Base-by-base conservation (phyloP, 1,139 yeast genomes). In the Kodamaea plutei region DNA sequence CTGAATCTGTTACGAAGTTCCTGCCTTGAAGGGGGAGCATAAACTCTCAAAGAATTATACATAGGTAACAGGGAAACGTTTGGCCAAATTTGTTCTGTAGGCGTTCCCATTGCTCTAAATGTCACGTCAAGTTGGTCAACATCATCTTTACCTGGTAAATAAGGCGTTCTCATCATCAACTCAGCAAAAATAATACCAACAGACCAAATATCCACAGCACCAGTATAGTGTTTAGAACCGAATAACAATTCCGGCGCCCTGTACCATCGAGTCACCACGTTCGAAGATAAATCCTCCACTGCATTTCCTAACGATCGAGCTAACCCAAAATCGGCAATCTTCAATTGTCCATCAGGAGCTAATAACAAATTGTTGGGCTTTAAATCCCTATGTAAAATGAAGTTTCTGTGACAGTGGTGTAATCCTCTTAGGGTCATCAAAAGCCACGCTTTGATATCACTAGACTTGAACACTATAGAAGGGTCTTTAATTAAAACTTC, bases 211-310 rank as follows among this genome's bases (percentile, higher is more conserved):
- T 91, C 98, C 3, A 91, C 76, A 0, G 94, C 95, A 2, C 76
- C 79, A 0, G 95, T 84, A 49, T 91, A 91, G 52, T 87, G 94
- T 33, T 78, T 73, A 1, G 96, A 89, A 0, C 96, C 96, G 52
- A 89, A 81, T 23, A 91, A 60, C 30, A 91, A 64, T 48, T 91
- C 98, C 0, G 98, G 98, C 0, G 97, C 95, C 34, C 97, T 64
- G 58, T 91, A 91, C 98, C 98, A 91, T 38, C 97, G 64, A 2
- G 99, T 91, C 2, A 91, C 99, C 7, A 91, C 98, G 42, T 89
- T 89, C 1, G 95, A 84, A 0, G 97, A 84, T 52, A 91, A 64
- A 37, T 77, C 83, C 44, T 84, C 91, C 34, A 83, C 82, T 2
- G 88, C 82, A 23, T 79, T 73, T 2, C 93, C 91, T 39, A 85